Evolutionary conservation across 805 yeast genomes (phyloP).

Genomic region (Saturnispora diversa): DNA sequence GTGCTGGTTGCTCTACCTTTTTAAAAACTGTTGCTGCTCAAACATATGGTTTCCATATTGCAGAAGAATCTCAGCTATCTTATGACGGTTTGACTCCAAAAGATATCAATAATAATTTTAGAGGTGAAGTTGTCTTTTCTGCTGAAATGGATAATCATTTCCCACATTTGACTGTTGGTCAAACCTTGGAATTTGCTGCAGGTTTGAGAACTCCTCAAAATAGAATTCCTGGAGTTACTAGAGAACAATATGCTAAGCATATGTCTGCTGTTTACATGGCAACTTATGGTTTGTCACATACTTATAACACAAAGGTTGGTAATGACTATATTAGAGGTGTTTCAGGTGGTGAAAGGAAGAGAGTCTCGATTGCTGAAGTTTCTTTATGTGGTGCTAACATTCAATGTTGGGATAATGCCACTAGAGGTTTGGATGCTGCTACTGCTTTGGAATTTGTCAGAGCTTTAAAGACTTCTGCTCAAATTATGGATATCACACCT

Average conservation of each 20-base stretch:
- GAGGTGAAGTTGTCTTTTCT: conserved; percentile 65
- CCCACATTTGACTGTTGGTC: conserved; percentile 60
- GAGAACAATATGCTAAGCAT: conserved; percentile 47
- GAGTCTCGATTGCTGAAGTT: conserved; percentile 57
- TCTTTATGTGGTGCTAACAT: conserved; percentile 31
- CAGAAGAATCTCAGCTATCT: conserved; percentile 36
- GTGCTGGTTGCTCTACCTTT: conserved; percentile 70
- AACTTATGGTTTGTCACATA: conserved; percentile 35
- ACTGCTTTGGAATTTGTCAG: conserved; percentile 58
- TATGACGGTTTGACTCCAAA: conserved; percentile 48
- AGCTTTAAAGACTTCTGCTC: conserved; percentile 51
- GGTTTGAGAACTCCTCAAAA: conserved; percentile 52
- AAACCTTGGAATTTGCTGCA: conserved; percentile 60
- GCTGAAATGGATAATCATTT: conserved; percentile 64
- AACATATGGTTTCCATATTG: conserved; percentile 51
- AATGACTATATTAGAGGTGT: conserved; percentile 57
- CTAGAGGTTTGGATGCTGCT: conserved; percentile 66
- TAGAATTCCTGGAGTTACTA: conserved; percentile 50
- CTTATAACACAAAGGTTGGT: conserved; percentile 53
- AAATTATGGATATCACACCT: conserved; percentile 40
- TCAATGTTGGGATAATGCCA: conserved; percentile 61
- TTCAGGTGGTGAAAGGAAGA: conserved; percentile 61
- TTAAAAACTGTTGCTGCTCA: conserved; percentile 52
- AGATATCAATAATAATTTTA: conserved; percentile 43
- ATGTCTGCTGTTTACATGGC: conserved; percentile 36